Base-by-base conservation (phyloP, 164 flowering plant genomes). In the Tinospora cordifolia region DNA sequence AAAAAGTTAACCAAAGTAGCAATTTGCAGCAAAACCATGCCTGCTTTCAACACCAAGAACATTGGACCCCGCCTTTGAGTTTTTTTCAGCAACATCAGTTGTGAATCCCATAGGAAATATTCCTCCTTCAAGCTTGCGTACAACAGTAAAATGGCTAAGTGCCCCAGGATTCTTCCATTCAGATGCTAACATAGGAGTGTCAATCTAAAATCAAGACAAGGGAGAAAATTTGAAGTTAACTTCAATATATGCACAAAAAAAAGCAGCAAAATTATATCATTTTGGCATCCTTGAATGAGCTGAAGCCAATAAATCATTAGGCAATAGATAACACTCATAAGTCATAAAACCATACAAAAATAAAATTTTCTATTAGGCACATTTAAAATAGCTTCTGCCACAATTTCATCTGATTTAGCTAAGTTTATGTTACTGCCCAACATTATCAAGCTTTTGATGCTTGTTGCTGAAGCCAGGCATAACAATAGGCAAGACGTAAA, bases 121-220 rank as follows among this genome's bases (percentile, higher is more conserved):
- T 66, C 86, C 85, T 67, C 93, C 99, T 54, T 95, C 98, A 79
- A 87, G 91, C 82, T 87, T 91, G 44, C 99, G 89, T 41, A 95
- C 85, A 74, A 88, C 89, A 73, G 93, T 90, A 75, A 95, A 95
- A 83, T 91, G 93, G 71, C 90, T 86, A 68, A 94, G 87, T 68
- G 82, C 77, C 39, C 87, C 88, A 57, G 87, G 85, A 75, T 75
- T 75, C 72, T 86, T 88, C 97, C 96, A 91, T 63, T 92, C 99
- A 17, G 93, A 84, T 77, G 88, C 76, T 75, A 84, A 44, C 93
- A 91, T 90, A 67, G 99, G 99, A 69, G 83, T 71, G 76, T 95
- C 98, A 81, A 93, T 87, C 99, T 92, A 90, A 69, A 84, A 80
- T n/a, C 17, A 70, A 62, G 67, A 72, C 58, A 62, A 21, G 41